A percentile compares a stretch with the other conserved stretches of the same genome.
Conservation (phyloP, 202 grass and related monocot genomes). For the Digitaria exilis region DNA sequence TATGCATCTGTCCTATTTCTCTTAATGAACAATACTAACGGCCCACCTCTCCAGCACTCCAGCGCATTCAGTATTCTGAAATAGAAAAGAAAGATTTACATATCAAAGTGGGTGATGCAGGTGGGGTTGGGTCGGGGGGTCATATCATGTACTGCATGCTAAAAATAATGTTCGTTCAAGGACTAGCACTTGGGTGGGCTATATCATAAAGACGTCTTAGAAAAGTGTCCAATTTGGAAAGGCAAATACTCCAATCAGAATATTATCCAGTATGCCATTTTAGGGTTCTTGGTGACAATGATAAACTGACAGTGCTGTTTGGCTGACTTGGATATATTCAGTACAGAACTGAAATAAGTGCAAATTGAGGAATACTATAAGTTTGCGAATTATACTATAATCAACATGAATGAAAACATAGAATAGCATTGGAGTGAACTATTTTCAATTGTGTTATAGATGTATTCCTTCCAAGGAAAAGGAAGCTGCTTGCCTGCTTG, state of each 20-base stretch:
- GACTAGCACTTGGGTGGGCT: background rate
- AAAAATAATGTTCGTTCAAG: background rate
- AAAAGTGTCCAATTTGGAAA: background rate
- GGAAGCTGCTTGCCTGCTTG: background rate
- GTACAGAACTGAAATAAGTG: background rate
- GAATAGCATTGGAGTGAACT: background rate
- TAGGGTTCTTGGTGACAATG: background rate
- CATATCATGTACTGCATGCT: background rate
- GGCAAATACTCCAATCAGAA: background rate
- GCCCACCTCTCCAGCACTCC: background rate
- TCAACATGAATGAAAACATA: background rate
- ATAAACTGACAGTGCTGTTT: background rate
- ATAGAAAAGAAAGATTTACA: background rate
- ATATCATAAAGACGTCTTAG: background rate
- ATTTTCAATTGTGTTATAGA: background rate
- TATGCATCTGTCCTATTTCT: background rate
- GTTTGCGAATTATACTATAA: background rate
- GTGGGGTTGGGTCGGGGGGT: background rate
- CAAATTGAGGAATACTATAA: background rate
- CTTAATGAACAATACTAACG: background rate
- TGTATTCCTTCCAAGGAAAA: background rate
- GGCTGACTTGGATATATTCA: background rate
- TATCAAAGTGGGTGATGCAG: background rate
- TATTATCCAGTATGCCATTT: background rate
- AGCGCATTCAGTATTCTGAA: background rate